Conservation (phyloP, 495 filamentous ascomycete genomes). For the Penicillium paxilli region DNA sequence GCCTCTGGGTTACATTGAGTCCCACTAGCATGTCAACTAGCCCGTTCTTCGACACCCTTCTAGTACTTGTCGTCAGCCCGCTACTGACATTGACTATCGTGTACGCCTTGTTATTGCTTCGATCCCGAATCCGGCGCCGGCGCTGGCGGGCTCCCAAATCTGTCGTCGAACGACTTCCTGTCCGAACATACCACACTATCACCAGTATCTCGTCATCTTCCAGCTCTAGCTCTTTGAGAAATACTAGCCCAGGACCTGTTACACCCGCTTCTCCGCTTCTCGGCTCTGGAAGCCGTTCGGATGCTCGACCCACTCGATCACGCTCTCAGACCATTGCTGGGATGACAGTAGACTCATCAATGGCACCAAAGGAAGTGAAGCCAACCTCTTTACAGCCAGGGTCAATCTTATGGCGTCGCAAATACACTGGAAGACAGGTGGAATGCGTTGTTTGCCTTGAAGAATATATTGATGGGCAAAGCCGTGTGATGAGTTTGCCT, state of each 20-base stretch:
- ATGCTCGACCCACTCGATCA: constrained; percentile 48
- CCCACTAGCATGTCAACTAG: constrained; percentile 88
- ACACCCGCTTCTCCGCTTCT: constrained; percentile 79
- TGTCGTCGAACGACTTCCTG: constrained; percentile 90
- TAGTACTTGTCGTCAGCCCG: constrained; percentile 90
- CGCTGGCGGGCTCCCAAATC: constrained; percentile 96
- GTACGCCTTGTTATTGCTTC: constrained; percentile 83
- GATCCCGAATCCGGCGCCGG: constrained; percentile 84
- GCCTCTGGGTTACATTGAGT: constrained; percentile 93
- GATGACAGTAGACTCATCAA: constrained; percentile 37
- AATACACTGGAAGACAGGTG: constrained; percentile 82
- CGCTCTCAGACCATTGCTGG: constrained; percentile 68
- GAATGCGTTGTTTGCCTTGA: constrained; percentile 98
- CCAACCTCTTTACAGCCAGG: constrained; percentile 51
- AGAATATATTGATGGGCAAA: constrained; percentile 94
- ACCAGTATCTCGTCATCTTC: constrained; percentile 53
- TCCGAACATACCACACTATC: constrained; percentile 90
- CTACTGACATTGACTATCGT: constrained; percentile 90
- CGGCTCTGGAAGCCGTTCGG: constrained; percentile 20
- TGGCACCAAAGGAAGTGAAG: constrained; percentile 31
- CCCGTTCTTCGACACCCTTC: constrained; percentile 92
- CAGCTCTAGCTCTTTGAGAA: constrained; percentile 51
- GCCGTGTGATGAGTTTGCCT: constrained; percentile 94
- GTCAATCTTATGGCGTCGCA: constrained; percentile 65
- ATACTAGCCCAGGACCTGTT: constrained; percentile 49